Evolutionary conservation across 2,329 filamentous ascomycete genomes (phyloP).

Genomic region (Ambrosiella xylebori): DNA sequence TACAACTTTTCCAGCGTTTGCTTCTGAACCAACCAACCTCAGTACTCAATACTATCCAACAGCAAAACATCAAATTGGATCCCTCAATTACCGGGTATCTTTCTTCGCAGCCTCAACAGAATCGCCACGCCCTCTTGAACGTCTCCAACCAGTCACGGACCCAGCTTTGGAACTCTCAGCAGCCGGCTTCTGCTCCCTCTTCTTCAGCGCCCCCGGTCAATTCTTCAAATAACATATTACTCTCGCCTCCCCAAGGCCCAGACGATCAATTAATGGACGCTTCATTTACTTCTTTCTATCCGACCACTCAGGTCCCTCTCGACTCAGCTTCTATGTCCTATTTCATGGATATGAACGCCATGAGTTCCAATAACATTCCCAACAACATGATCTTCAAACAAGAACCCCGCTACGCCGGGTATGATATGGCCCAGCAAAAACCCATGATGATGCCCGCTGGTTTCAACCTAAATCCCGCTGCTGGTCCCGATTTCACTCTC

Average conservation of each 20-base stretch:
- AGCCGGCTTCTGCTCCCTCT: constrained; percentile 6
- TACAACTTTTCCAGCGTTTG: neutral
- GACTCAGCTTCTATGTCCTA: neutral
- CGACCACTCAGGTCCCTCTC: neutral
- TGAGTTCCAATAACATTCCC: neutral
- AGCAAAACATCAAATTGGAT: constrained; percentile 5
- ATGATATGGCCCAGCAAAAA: constrained; percentile 3
- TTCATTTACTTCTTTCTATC: constrained; percentile 3
- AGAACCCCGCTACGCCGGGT: constrained; percentile 1
- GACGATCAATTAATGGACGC: constrained; percentile 10
- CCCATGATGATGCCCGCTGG: neutral
- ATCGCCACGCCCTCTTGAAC: neutral
- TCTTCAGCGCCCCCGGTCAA: neutral
- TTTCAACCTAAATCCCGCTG: neutral
- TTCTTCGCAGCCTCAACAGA: neutral
- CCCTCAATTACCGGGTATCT: neutral
- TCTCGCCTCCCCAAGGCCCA: constrained; percentile 7
- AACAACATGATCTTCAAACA: constrained; percentile 5
- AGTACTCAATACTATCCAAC: neutral
- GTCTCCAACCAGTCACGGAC: constrained; percentile 3
- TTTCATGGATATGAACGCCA: constrained; percentile 10
- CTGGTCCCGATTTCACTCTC: constrained; percentile 9
- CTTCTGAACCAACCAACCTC: neutral
- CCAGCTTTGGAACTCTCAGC: constrained; percentile 3
- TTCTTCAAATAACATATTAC: neutral